Conservation (phyloP, 768 basidiomycete genomes). For the Mycena vitilis region DNA sequence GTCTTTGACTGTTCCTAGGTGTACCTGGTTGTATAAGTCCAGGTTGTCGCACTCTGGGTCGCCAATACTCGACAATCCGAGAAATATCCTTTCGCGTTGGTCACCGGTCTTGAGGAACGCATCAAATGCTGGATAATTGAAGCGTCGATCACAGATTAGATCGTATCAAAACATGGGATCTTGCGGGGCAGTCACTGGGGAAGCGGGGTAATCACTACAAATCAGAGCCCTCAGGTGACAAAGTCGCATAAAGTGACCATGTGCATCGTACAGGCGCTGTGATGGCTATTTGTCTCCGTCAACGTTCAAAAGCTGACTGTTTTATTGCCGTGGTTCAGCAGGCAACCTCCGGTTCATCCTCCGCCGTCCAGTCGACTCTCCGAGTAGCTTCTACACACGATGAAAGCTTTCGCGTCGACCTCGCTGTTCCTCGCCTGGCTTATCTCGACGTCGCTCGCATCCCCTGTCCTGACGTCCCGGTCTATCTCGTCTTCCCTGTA, state of each 20-base stretch:
- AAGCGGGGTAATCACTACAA: background rate
- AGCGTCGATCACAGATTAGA: background rate
- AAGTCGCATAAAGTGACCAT: background rate
- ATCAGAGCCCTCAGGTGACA: background rate
- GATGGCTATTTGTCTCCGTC: background rate
- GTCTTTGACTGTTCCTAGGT: too few relatives aligned
- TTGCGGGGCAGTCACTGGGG: background rate
- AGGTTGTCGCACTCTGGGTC: too few relatives aligned
- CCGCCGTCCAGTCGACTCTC: background rate
- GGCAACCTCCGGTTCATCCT: background rate
- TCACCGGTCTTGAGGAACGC: too few relatives aligned
- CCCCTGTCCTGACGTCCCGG: background rate
- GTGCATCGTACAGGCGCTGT: background rate
- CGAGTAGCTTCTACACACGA: conserved; percentile 6
- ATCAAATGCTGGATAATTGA: too few relatives aligned
- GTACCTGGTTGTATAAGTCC: too few relatives aligned
- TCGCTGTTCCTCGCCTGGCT: background rate
- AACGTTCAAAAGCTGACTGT: background rate
- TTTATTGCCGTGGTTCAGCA: background rate
- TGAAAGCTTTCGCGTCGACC: conserved; percentile 9
- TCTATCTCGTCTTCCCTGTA: conserved; percentile 40
- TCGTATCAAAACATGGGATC: conserved; percentile 1
- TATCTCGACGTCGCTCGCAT: background rate
- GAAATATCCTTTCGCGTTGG: too few relatives aligned
- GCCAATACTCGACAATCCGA: too few relatives aligned